Percentiles rank a stretch among this genome's conserved stretches.
These are phyloP conservation scores for Paracamarosporium sp. DNA, from an alignment of 2,329 filamentous ascomycete genomes.

Conservation along the genomic window DNA sequence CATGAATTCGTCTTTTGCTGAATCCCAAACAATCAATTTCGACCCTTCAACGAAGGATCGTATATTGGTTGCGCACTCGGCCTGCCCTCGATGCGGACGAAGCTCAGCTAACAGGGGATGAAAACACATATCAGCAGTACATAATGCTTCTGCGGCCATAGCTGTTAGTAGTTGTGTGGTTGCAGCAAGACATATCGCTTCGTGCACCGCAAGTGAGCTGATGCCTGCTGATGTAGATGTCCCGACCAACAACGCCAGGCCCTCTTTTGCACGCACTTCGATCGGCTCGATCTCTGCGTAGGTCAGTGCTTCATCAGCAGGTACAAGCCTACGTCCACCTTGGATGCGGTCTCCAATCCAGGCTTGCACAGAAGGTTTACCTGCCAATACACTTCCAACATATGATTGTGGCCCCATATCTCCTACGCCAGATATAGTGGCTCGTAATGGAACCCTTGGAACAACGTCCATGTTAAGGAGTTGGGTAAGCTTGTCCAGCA, in stretches of 20 bases:
- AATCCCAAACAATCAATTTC: slow-evolving; percentile 18
- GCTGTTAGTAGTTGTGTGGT: slow-evolving; percentile 65
- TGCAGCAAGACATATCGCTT: slow-evolving; percentile 20
- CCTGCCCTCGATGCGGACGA: slow-evolving; percentile 67
- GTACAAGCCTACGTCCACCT: slow-evolving; percentile 14
- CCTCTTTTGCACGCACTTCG: slow-evolving; percentile 55
- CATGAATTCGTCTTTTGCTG: slow-evolving; percentile 5
- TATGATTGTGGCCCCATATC: slow-evolving; percentile 65
- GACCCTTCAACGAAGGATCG: slow-evolving; percentile 29
- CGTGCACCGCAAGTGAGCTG: slow-evolving; percentile 26
- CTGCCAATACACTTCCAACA: slow-evolving; percentile 56
- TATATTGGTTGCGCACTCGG: slow-evolving; percentile 30
- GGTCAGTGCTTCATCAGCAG: slow-evolving; percentile 35
- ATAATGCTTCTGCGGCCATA: slow-evolving; percentile 66
- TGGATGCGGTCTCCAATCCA: slow-evolving; percentile 28
- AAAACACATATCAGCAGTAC: slow-evolving; percentile 63
- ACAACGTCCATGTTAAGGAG: slow-evolving; percentile 47
- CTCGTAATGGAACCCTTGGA: slow-evolving; percentile 62
- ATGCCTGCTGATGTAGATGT: slow-evolving; percentile 48
- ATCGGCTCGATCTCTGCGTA: slow-evolving; percentile 19
- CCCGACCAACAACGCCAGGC: slow-evolving; percentile 59
- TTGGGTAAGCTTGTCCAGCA: slow-evolving; percentile 55
- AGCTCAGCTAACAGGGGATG: slow-evolving; percentile 64
- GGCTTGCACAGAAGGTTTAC: slow-evolving; percentile 53
- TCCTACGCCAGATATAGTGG: slow-evolving; percentile 65